A percentile compares a stretch with the other conserved stretches of the same genome.
Conservation (phyloP, 805 yeast genomes). For the Suhomyces pyralidae region DNA sequence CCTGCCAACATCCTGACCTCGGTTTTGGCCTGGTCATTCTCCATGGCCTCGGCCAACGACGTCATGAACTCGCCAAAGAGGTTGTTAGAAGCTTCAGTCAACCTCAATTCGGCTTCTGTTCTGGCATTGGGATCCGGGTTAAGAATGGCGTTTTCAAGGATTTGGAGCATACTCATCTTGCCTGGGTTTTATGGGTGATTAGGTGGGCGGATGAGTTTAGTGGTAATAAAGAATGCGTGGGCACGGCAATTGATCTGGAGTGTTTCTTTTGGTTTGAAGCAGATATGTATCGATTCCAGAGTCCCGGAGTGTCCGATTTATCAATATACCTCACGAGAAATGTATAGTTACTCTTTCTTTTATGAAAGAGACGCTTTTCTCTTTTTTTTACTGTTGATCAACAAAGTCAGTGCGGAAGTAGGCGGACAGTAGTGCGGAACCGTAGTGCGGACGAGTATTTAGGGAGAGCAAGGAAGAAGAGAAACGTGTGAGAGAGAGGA, state of each 20-base stretch:
- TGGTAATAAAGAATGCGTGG: not conserved
- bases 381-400: not conserved
- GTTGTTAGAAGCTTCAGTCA: slow-evolving; percentile 65
- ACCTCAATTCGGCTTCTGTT: slow-evolving; percentile 73
- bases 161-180: slow-evolving; percentile 59
- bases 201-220: not conserved
- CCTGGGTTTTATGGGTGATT: not conserved
- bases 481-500: not conserved
- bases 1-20: slow-evolving; percentile 94
- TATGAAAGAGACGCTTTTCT: not conserved
- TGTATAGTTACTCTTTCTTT: not conserved
- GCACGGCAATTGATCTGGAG: not conserved
- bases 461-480: not conserved
- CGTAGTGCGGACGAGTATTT: not conserved
- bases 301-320: not conserved
- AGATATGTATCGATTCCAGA: not conserved
- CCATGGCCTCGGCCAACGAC: slow-evolving; percentile 67
- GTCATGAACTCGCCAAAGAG: slow-evolving; percentile 75
- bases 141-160: slow-evolving; percentile 77
- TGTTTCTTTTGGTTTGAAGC: not conserved
- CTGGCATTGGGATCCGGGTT: slow-evolving; percentile 65
- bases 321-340: not conserved
- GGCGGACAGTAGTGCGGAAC: not conserved
- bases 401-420: not conserved
- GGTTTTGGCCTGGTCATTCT: slow-evolving; percentile 56